These are phyloP conservation scores for Nitzschia sp. DNA, from an alignment of 108 stramenopile species.

Conservation along the genomic window DNA sequence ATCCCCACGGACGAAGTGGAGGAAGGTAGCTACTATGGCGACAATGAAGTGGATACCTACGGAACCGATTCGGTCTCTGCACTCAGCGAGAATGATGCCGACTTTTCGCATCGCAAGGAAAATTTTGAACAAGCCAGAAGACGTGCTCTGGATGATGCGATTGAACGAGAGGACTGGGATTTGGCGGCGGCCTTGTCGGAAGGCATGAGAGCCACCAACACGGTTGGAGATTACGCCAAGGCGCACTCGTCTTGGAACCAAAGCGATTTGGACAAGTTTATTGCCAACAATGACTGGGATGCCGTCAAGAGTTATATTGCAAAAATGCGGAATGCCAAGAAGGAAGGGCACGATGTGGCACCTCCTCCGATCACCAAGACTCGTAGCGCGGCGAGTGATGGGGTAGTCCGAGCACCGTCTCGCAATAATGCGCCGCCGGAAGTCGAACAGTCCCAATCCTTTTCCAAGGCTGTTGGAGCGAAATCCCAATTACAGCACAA, in stretches of 20 bases:
- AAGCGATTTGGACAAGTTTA: conserved; percentile 72
- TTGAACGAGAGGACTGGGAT: conserved; percentile 54
- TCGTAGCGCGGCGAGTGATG: neutral
- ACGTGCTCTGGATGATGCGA: conserved; percentile 55
- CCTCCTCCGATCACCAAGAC: neutral
- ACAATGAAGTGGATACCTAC: conserved; percentile 27
- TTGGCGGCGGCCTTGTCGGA: conserved; percentile 48
- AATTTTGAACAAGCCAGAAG: conserved; percentile 42
- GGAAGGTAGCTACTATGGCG: conserved; percentile 13
- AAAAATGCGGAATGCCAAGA: conserved; percentile 45
- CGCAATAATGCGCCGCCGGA: neutral
- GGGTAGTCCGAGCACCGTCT: neutral
- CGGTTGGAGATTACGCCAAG: conserved; percentile 13
- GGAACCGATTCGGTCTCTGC: conserved; percentile 51
- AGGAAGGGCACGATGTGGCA: neutral
- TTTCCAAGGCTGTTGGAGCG: conserved; percentile 39
- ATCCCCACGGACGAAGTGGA: conserved; percentile 9
- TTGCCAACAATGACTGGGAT: conserved; percentile 80
- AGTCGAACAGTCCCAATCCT: neutral
- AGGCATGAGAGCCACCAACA: conserved; percentile 22
- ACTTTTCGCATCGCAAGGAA: conserved; percentile 34
- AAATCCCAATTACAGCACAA: conserved; percentile 48
- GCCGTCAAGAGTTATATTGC: conserved; percentile 74
- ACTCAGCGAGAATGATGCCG: conserved; percentile 45
- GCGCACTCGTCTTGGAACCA: conserved; percentile 50